Conservation (phyloP, 2,329 filamentous ascomycete genomes). For the Capronia epimyces region DNA sequence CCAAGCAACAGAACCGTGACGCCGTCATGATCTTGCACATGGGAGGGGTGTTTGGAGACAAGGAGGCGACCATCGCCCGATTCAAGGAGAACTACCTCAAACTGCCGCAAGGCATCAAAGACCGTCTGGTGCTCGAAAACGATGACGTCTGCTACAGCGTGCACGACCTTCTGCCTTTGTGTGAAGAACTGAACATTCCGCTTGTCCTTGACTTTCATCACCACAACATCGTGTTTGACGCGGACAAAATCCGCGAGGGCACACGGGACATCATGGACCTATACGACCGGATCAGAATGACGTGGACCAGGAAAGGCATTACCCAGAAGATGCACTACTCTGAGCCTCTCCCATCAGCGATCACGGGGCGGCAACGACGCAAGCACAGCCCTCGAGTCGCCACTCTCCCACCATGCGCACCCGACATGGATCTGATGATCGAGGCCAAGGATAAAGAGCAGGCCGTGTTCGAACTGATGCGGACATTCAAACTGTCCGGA, state of each 20-base stretch:
- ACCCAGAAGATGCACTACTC: conserved; percentile 97
- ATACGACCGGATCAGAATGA: conserved; percentile 71
- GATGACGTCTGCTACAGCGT: conserved; percentile 92
- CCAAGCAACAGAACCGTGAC: conserved; percentile 71
- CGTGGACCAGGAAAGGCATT: conserved; percentile 78
- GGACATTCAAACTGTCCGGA: conserved; percentile 75
- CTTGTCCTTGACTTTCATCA: conserved; percentile 91
- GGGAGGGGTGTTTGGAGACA: conserved; percentile 86
- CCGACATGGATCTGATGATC: conserved; percentile 95
- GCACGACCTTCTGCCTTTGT: conserved; percentile 81
- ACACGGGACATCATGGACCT: conserved; percentile 73
- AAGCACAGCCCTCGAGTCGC: conserved; percentile 79
- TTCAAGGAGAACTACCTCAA: conserved; percentile 69
- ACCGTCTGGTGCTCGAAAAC: conserved; percentile 82
- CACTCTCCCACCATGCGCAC: conserved; percentile 73
- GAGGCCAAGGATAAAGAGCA: conserved; percentile 98
- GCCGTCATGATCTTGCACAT: conserved; percentile 94
- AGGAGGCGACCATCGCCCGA: conserved; percentile 67
- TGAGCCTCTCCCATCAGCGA: conserved; percentile 68
- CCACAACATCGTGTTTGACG: conserved; percentile 87
- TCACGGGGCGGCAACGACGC: conserved; percentile 70
- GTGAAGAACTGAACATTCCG: conserved; percentile 90
- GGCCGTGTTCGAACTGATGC: conserved; percentile 90
- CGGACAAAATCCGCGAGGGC: conserved; percentile 67
- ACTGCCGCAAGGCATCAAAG: conserved; percentile 66